Evolutionary conservation across 2,329 filamentous ascomycete genomes (phyloP).

Genomic region (Alternaria arborescens): DNA sequence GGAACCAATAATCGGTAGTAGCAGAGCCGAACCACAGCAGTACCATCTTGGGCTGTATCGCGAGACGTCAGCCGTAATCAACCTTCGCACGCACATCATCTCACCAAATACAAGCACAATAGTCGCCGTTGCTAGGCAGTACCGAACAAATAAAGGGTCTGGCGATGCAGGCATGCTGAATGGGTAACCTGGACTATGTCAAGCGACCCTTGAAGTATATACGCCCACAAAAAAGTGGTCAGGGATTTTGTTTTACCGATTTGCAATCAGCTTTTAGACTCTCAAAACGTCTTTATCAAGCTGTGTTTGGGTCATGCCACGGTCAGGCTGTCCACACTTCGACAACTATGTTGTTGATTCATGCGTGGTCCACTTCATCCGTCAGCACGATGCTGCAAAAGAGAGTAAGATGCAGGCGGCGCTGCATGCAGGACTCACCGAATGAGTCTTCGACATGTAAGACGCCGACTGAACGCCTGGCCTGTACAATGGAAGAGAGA

Average conservation of each 20-base stretch:
- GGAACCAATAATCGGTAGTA: background rate
- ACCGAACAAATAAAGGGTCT: background rate
- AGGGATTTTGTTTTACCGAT: background rate
- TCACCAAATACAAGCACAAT: background rate
- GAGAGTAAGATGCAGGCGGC: background rate
- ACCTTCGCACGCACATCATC: background rate
- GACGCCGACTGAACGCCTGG: background rate
- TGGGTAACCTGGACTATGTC: background rate
- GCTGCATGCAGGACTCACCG: background rate
- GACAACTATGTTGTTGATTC: background rate
- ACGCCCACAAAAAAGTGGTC: background rate
- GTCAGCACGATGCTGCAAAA: background rate
- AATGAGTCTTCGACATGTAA: background rate
- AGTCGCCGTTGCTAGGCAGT: background rate
- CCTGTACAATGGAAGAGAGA: background rate
- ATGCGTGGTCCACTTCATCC: background rate
- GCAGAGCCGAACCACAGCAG: background rate
- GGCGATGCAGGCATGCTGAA: background rate
- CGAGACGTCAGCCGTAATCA: background rate
- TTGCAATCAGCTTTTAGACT: background rate
- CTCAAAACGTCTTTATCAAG: background rate
- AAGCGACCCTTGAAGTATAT: background rate
- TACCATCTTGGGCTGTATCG: background rate
- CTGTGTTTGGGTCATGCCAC: background rate
- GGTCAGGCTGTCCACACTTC: background rate